A percentile compares a stretch with the other conserved stretches of the same genome.
Conservation (phyloP, 1,284 basidiomycete species). For the Caloboletus firmus region DNA sequence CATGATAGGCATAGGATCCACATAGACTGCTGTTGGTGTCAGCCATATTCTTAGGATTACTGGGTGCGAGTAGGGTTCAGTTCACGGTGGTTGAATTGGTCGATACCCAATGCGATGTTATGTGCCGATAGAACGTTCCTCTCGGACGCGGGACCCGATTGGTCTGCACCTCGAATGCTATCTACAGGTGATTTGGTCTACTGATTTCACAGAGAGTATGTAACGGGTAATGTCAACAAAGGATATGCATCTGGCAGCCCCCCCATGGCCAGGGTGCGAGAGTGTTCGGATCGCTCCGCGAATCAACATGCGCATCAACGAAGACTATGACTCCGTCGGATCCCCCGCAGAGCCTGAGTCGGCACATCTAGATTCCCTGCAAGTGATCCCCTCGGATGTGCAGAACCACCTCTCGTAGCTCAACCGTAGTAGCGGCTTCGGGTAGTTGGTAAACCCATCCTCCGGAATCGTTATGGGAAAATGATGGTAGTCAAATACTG, state of each 20-base stretch:
- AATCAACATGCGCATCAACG: conserved; percentile 13
- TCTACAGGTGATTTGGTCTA: conserved; percentile 12
- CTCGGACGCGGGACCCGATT: neutral
- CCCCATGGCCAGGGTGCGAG: neutral
- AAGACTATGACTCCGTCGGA: conserved; percentile 9
- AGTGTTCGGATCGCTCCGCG: conserved; percentile 6
- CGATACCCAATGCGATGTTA: neutral
- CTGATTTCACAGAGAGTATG: conserved; percentile 3
- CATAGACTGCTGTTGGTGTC: conserved; percentile 15
- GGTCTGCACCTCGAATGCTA: neutral
- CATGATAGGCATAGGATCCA: conserved; percentile 63
- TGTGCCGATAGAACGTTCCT: conserved; percentile 10
- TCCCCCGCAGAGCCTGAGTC: conserved; percentile 11
- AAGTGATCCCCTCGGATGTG: conserved; percentile 22
- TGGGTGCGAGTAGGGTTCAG: neutral
- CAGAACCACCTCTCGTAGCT: neutral
- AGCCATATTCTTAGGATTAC: conserved; percentile 12
- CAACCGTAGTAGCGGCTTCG: neutral
- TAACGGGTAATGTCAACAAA: conserved; percentile 10
- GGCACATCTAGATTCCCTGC: neutral
- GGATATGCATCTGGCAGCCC: neutral
- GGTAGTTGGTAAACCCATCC: neutral
- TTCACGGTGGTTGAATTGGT: neutral
- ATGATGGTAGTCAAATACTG: neutral
- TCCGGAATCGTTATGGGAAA: neutral